Evolutionary conservation across 768 basidiomycete genomes (phyloP).

Genomic region (Inosperma sp.): DNA sequence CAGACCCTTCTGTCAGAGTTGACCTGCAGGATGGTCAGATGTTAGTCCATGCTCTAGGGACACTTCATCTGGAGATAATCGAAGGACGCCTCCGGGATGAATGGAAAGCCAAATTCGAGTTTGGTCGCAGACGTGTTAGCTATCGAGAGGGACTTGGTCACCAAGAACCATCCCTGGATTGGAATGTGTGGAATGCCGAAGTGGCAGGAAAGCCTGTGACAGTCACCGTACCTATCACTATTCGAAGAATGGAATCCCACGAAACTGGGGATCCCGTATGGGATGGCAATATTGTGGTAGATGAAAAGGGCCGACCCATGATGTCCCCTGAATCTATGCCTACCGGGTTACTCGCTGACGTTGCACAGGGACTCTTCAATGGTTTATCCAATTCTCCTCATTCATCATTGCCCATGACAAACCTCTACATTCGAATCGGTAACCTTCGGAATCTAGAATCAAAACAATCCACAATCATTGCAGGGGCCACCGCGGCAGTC

Average conservation of each 20-base stretch:
- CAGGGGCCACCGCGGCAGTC: slow-evolving; percentile 61
- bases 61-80: slow-evolving; percentile 85
- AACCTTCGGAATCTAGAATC: slow-evolving; percentile 40
- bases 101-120: slow-evolving; percentile 73
- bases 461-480: slow-evolving; percentile 47
- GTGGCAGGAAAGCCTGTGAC: slow-evolving; percentile 51
- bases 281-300: slow-evolving; percentile 73
- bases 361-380: slow-evolving; percentile 67
- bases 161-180: slow-evolving; percentile 25
- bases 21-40: slow-evolving; percentile 81
- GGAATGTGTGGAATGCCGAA: slow-evolving; percentile 58
- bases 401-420: slow-evolving; percentile 66
- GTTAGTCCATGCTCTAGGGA: slow-evolving; percentile 78
- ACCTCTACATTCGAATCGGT: slow-evolving; percentile 53
- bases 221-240: slow-evolving; percentile 49
- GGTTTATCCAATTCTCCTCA: slow-evolving; percentile 76
- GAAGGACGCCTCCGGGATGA: slow-evolving; percentile 77
- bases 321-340: slow-evolving; percentile 47
- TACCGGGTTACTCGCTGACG: slow-evolving; percentile 42
- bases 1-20: slow-evolving; percentile 82
- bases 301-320: slow-evolving; percentile 46
- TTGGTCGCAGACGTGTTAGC: slow-evolving; percentile 73
- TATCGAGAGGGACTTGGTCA: slow-evolving; percentile 62
- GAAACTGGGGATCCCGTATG: slow-evolving; percentile 66
- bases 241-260: slow-evolving; percentile 49